Base-by-base conservation (phyloP, 805 yeast genomes). In the Teunomyces lycoperdinae region DNA sequence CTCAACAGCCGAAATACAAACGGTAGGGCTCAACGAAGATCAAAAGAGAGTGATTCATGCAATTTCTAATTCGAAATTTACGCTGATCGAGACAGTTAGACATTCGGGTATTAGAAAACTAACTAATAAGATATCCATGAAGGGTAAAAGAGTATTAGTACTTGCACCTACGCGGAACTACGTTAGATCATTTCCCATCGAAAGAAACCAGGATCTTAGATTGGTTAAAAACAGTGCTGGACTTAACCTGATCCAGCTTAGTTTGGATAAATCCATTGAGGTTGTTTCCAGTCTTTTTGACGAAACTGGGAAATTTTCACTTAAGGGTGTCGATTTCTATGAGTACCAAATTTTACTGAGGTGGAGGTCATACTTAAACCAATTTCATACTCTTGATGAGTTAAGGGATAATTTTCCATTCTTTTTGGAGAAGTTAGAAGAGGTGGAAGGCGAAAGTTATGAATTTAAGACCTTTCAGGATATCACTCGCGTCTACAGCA, bases 251-350 rank as follows among this genome's bases (percentile, higher is more conserved):
- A 5, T 50, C 9, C 24, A 36, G 13, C 10, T 26, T 3, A 26
- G 27, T 9, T 26, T 52, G 16, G 16, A 31, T 4, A 17, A 14
- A 3, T 32, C 40, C 4, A 30, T 40, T 13, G 56, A 62, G 5
- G 64, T 57, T 16, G 63, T 64, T 11, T 65, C 61, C 34, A 66
- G 63, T 44, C 55, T 68, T 48, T 68, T 68, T 46, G 70, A 53
- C n/a, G 64, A 56, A 9, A 58, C 50, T 26, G 58, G 54, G 11
- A 54, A n/a, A 4, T 49, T 49, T 20, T 44, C 50, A 16, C 24
- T 43, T 5, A 34, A 34, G 17, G 36, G 36, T n/a, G 14, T 53
- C 9, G 48, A 44, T 9, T 47, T 29, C 27, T 53, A 44, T 31
- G 56, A 50, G 11, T 10, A 14, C n/a, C 46, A 48, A 31, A 44